A percentile compares a stretch with the other conserved stretches of the same genome.
These are phyloP conservation scores for Backusella psychrophila DNA, from an alignment of 192 early-diverging fungal species.

Conservation along the genomic window DNA sequence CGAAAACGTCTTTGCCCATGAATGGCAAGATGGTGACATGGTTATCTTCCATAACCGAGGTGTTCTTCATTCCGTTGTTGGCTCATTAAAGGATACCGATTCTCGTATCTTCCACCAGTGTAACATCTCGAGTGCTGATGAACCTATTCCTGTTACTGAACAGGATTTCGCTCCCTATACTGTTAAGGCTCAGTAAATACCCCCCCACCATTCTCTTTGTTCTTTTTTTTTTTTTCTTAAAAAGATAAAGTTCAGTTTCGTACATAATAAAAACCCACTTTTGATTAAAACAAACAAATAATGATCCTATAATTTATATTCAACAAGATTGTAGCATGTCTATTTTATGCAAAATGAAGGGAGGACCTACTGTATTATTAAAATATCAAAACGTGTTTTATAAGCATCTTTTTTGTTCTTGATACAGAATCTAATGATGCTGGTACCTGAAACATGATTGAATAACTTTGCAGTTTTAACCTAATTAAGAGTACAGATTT, in stretches of 20 bases:
- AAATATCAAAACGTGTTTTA: background rate
- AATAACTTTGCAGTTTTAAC: background rate
- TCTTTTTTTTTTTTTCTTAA: background rate
- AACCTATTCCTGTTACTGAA: slow-evolving; percentile 29
- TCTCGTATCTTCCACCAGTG: slow-evolving; percentile 33
- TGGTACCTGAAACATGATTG: background rate
- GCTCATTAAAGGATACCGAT: slow-evolving; percentile 27
- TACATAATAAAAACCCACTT: background rate
- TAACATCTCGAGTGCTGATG: slow-evolving; percentile 26
- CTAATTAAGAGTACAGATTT: background rate
- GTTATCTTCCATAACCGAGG: slow-evolving; percentile 38
- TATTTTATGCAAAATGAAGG: background rate
- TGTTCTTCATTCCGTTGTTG: slow-evolving; percentile 34
- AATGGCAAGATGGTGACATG: slow-evolving; percentile 36
- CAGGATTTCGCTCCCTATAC: slow-evolving; percentile 32
- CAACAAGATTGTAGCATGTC: too few species aligned
- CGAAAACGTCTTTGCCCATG: slow-evolving; percentile 32
- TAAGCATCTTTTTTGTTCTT: background rate
- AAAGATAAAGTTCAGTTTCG: background rate
- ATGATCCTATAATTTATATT: background rate
- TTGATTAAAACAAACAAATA: background rate
- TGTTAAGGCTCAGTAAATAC: background rate
- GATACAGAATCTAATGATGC: background rate
- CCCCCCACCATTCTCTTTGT: too few species aligned
- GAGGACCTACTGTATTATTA: background rate